Conservation (phyloP, 2,329 filamentous ascomycete genomes). For the Teratosphaeria pseudoeucalypti region DNA sequence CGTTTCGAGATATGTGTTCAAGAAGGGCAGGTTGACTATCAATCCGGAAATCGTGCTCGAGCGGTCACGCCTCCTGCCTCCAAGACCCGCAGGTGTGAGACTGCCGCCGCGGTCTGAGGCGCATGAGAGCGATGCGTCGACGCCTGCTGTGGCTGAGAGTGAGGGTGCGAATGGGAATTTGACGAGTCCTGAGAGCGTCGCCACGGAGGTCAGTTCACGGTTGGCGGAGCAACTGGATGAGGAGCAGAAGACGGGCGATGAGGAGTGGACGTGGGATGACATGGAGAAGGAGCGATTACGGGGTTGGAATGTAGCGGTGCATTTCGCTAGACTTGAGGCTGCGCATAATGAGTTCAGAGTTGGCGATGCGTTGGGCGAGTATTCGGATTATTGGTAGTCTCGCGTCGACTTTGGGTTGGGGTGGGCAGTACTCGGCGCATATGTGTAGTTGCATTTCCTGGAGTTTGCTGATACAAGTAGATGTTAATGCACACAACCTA, state of each 20-base stretch:
- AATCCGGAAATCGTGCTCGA: slow-evolving; percentile 67
- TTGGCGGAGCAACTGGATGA: slow-evolving; percentile 3
- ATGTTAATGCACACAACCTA: background rate
- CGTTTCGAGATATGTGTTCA: slow-evolving; percentile 41
- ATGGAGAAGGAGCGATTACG: slow-evolving; percentile 48
- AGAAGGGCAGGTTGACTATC: slow-evolving; percentile 60
- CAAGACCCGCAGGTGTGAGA: slow-evolving; percentile 50
- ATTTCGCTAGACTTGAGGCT: slow-evolving; percentile 45
- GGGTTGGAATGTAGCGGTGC: slow-evolving; percentile 45
- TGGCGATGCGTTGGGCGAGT: slow-evolving; percentile 35
- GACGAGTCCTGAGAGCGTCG: slow-evolving; percentile 15
- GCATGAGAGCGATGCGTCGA: slow-evolving; percentile 1
- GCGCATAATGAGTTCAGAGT: slow-evolving; percentile 42
- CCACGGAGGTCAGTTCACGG: slow-evolving; percentile 18
- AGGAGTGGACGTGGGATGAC: slow-evolving; percentile 49
- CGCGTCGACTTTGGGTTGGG: background rate
- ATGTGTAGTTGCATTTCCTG: background rate
- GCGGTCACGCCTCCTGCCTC: slow-evolving; percentile 63
- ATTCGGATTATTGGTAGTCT: slow-evolving; percentile 18
- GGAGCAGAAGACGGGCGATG: slow-evolving; percentile 13
- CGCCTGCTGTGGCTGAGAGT: slow-evolving; percentile 17
- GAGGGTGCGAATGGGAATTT: slow-evolving; percentile 4
- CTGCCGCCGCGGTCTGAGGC: slow-evolving; percentile 20
- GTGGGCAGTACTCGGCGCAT: background rate
- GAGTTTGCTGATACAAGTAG: background rate